Conservation (phyloP, 192 early-diverging fungal species). For the Coemansia javaensis region DNA sequence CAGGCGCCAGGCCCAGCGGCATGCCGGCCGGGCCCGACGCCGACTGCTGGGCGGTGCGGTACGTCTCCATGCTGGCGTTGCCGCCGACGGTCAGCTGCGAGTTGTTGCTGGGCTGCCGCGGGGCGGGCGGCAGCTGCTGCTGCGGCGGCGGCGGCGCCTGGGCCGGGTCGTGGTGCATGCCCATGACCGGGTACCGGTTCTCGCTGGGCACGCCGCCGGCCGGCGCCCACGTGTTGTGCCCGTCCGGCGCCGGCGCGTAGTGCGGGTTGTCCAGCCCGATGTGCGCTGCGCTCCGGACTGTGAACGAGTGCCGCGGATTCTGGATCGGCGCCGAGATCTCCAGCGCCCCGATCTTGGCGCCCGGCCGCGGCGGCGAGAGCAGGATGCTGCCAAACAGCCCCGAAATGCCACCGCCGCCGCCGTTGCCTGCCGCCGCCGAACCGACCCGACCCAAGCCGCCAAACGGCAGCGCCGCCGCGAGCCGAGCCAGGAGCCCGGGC, state of each 20-base stretch:
- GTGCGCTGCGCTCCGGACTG: constrained; percentile 35
- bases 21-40: constrained; percentile 6
- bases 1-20: neutral
- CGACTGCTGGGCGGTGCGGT: constrained; percentile 39
- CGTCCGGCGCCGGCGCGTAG: constrained; percentile 20
- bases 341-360: neutral
- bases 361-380: constrained; percentile 14
- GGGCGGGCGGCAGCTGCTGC: neutral
- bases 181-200: constrained; percentile 38
- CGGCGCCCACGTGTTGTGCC: constrained; percentile 15
- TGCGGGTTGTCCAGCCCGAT: constrained; percentile 24
- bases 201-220: constrained; percentile 20
- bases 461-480: constrained; percentile 16
- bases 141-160: neutral
- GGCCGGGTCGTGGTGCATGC: neutral
- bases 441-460: neutral
- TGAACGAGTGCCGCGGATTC: constrained; percentile 33
- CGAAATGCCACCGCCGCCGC: constrained; percentile 1
- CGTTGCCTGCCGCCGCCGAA: neutral
- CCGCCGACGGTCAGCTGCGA: constrained; percentile 12
- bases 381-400: constrained; percentile 31
- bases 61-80: constrained; percentile 36
- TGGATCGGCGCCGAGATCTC: constrained; percentile 4
- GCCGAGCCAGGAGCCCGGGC: constrained; percentile 16
- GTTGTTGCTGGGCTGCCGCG: constrained; percentile 6